Evolutionary conservation across 73 alveolate genomes (phyloP).

Genomic region (Stentor roeselii): DNA sequence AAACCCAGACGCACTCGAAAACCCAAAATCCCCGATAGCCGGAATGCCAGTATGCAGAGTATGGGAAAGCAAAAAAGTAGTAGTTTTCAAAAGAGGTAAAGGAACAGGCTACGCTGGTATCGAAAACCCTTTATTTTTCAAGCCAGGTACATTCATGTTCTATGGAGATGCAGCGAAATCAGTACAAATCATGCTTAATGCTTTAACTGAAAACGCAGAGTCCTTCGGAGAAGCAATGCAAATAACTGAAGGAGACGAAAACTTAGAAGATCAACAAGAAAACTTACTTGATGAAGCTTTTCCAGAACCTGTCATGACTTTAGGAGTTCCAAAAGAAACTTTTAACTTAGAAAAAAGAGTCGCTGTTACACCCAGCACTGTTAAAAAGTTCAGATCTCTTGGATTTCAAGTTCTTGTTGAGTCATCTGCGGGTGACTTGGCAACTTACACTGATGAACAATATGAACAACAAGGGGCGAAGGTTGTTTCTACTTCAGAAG

Average conservation of each 20-base stretch:
- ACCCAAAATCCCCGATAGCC: constrained; percentile 34
- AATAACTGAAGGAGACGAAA: not conserved
- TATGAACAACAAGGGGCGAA: constrained; percentile 36
- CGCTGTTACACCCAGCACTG: constrained; percentile 31
- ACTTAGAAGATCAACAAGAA: not conserved
- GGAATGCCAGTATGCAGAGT: constrained; percentile 83
- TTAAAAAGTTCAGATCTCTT: constrained; percentile 18
- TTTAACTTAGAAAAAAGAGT: constrained; percentile 44
- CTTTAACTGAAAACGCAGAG: constrained; percentile 24
- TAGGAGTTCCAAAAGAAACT: constrained; percentile 59
- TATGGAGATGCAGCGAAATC: constrained; percentile 47
- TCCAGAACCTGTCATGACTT: constrained; percentile 16
- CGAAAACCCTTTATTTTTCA: constrained; percentile 55
- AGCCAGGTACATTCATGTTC: constrained; percentile 35
- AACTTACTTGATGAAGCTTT: not conserved
- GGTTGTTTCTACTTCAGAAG: constrained; percentile 31
- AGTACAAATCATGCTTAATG: constrained; percentile 39
- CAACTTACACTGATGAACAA: constrained; percentile 18
- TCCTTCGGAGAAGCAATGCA: constrained; percentile 36
- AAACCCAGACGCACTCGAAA: constrained; percentile 67
- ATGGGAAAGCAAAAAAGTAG: constrained; percentile 60
- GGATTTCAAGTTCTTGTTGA: constrained; percentile 27
- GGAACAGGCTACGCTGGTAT: constrained; percentile 68
- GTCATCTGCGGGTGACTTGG: constrained; percentile 21
- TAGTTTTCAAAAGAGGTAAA: constrained; percentile 46